These are phyloP conservation scores for Aspergillus sp. DNA, from an alignment of 2,329 filamentous ascomycete genomes.

Conservation along the genomic window DNA sequence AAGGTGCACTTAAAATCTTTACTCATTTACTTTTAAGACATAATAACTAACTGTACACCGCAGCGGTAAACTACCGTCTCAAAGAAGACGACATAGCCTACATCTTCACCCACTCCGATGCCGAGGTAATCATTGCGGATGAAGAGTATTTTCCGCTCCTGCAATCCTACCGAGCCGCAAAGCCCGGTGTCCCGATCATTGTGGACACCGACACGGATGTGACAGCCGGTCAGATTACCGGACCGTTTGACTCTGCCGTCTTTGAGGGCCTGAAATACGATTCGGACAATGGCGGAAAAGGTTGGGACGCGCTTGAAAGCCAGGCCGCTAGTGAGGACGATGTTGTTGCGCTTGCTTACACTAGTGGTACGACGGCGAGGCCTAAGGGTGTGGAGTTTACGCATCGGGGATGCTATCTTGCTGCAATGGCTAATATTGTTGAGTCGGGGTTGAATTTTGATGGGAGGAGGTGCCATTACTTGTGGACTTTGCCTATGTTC, in stretches of 20 bases:
- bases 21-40: constrained; percentile 30
- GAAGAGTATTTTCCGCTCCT: constrained; percentile 69
- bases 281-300: constrained; percentile 54
- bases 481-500: constrained; percentile 91
- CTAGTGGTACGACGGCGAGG: constrained; percentile 81
- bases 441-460: constrained; percentile 76
- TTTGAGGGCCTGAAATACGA: constrained; percentile 73
- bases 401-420: constrained; percentile 80
- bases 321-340: constrained; percentile 70
- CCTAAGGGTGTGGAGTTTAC: constrained; percentile 94
- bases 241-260: constrained; percentile 77
- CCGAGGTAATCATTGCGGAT: constrained; percentile 81
- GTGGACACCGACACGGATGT: constrained; percentile 80
- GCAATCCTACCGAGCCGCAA: constrained; percentile 54
- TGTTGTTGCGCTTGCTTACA: constrained; percentile 83
- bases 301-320: constrained; percentile 70
- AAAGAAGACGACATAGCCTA: constrained; percentile 83
- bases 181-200: constrained; percentile 62
- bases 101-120: constrained; percentile 81
- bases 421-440: constrained; percentile 74
- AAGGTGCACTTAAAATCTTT: constrained; percentile 10
- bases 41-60: background rate
- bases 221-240: constrained; percentile 64
- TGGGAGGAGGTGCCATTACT: constrained; percentile 65
- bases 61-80: constrained; percentile 63